A percentile compares a stretch with the other conserved stretches of the same genome.
Conservation (phyloP, 495 filamentous ascomycete genomes). For the Penicillium goetzii region DNA sequence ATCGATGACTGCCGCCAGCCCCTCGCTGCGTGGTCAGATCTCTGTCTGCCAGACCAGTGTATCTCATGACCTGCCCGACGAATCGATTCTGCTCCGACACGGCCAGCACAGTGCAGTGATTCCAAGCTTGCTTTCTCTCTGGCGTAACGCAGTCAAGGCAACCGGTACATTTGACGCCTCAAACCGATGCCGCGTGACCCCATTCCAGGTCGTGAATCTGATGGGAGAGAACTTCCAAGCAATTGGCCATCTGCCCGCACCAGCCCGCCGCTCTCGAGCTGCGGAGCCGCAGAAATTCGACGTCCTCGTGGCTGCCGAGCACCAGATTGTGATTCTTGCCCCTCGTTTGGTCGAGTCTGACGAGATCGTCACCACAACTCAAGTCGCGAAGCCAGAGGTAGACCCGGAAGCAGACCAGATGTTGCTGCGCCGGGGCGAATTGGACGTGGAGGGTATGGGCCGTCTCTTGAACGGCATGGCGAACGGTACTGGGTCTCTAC, state of each 20-base stretch:
- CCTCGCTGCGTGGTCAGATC: constrained; percentile 64
- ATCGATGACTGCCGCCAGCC: constrained; percentile 32
- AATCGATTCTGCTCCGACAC: constrained; percentile 69
- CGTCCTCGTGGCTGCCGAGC: constrained; percentile 66
- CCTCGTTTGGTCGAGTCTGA: constrained; percentile 40
- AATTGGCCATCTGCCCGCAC: constrained; percentile 56
- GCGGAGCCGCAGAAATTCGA: constrained; percentile 56
- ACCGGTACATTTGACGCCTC: constrained; percentile 59
- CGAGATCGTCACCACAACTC: constrained; percentile 10
- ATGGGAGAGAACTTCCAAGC: constrained; percentile 69
- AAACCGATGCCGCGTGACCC: constrained; percentile 48
- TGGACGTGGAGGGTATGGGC: constrained; percentile 59
- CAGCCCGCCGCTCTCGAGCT: constrained; percentile 35
- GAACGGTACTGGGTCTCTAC: constrained; percentile 33
- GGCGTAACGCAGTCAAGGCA: constrained; percentile 64
- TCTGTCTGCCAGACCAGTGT: constrained; percentile 55
- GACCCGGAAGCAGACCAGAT: constrained; percentile 45
- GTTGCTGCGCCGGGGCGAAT: constrained; percentile 48
- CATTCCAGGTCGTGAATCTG: constrained; percentile 56
- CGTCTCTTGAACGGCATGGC: constrained; percentile 53
- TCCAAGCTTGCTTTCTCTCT: constrained; percentile 66
- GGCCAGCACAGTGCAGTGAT: constrained; percentile 65
- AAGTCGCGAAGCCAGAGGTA: constrained; percentile 26
- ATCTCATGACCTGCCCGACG: constrained; percentile 57
- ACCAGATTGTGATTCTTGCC: constrained; percentile 62